phyloP scores from a whole-genome alignment of 2,329 filamentous ascomycete species.

The Eutypa lata region DNA sequence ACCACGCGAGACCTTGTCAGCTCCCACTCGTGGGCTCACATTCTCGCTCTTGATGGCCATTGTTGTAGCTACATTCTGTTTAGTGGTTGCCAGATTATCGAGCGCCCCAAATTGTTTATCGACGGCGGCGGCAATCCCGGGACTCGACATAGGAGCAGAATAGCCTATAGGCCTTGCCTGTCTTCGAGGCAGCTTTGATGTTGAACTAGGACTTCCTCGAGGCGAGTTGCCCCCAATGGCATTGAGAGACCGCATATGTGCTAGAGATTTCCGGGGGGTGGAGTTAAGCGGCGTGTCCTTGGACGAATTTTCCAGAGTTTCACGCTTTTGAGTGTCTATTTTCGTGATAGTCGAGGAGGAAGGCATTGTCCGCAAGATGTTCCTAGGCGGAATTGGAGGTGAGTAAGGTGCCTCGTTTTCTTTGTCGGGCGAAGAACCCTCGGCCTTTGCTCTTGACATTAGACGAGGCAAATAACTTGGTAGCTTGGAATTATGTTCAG shows the following conservation, averaged over 20 bases:
- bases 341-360: slow-evolving; percentile 7
- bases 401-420: slow-evolving; percentile 10
- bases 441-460: neutral
- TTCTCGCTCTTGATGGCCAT: slow-evolving; percentile 18
- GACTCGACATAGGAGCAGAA: slow-evolving; percentile 9
- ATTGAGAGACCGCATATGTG: slow-evolving; percentile 14
- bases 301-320: neutral
- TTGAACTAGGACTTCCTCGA: slow-evolving; percentile 5
- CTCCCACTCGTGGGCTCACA: slow-evolving; percentile 13
- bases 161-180: slow-evolving; percentile 8
- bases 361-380: slow-evolving; percentile 9
- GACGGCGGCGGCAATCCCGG: slow-evolving; percentile 8
- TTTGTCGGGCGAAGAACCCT: slow-evolving; percentile 3
- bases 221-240: slow-evolving; percentile 9
- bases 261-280: slow-evolving; percentile 9
- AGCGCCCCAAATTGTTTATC: slow-evolving; percentile 15
- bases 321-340: neutral
- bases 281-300: slow-evolving; percentile 6
- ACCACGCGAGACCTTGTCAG: slow-evolving; percentile 16
- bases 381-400: slow-evolving; percentile 5
- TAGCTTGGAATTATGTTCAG: slow-evolving; percentile 4
- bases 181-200: slow-evolving; percentile 12
- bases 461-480: neutral
- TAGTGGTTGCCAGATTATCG: slow-evolving; percentile 6
- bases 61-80: slow-evolving; percentile 4